Evolutionary conservation across 2,329 filamentous ascomycete genomes (phyloP).

Genomic region (Acrodontium crateriforme): DNA sequence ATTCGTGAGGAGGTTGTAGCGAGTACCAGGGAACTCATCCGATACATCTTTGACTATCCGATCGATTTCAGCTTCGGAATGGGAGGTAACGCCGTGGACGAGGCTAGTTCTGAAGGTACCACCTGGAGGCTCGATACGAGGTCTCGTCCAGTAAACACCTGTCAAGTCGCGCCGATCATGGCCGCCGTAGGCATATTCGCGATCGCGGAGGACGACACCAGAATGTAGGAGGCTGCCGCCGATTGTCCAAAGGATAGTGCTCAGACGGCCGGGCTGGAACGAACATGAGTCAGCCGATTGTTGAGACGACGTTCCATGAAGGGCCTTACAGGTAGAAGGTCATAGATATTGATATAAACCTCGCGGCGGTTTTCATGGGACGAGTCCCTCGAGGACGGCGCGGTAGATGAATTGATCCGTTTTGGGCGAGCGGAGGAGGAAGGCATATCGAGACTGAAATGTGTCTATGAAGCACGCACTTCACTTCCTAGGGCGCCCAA

Average conservation of each 20-base stretch:
- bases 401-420: too few species aligned
- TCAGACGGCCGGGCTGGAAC: slow-evolving; percentile 53
- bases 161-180: slow-evolving; percentile 58
- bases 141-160: slow-evolving; percentile 69
- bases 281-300: slow-evolving; percentile 6
- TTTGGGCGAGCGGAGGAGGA: too few species aligned
- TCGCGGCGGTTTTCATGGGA: too few species aligned
- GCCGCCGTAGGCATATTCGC: slow-evolving; percentile 75
- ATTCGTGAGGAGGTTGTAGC: slow-evolving; percentile 67
- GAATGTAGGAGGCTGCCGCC: slow-evolving; percentile 70
- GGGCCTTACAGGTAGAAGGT: slow-evolving; percentile 21
- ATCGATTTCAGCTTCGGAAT: slow-evolving; percentile 55
- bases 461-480: too few species aligned
- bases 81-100: slow-evolving; percentile 65
- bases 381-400: too few species aligned
- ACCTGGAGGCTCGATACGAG: slow-evolving; percentile 57
- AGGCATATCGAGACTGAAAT: too few species aligned
- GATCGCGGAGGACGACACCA: slow-evolving; percentile 65
- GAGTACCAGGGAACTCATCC: slow-evolving; percentile 58
- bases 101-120: slow-evolving; percentile 64
- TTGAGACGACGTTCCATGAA: background rate
- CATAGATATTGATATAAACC: slow-evolving; percentile 25
- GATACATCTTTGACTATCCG: slow-evolving; percentile 53
- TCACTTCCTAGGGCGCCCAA: too few species aligned
- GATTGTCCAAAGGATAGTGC: slow-evolving; percentile 63